These are phyloP conservation scores for Gossypium gossypioides DNA, from an alignment of 441 rosid genomes.

Conservation along the genomic window DNA sequence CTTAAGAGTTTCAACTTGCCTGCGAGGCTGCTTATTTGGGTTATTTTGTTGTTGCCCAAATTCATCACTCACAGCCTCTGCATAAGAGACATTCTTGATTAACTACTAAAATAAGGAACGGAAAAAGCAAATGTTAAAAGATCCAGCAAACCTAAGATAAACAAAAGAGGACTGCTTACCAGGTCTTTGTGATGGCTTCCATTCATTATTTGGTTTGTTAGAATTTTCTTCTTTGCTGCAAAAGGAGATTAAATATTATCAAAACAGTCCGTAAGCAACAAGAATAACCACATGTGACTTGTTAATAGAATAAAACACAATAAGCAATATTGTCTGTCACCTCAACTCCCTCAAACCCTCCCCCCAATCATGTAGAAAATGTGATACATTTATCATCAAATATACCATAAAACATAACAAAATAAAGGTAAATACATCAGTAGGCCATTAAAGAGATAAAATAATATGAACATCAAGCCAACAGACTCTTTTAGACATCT, in stretches of 20 bases:
- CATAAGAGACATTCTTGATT: constrained; percentile 5
- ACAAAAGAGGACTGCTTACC: constrained; percentile 33
- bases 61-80: constrained; percentile 53
- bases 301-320: neutral
- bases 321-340: neutral
- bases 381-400: neutral
- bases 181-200: constrained; percentile 47
- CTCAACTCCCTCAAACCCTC: neutral
- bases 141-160: neutral
- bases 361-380: neutral
- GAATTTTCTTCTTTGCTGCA: constrained; percentile 59
- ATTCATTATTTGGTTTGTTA: constrained; percentile 45
- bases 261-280: neutral
- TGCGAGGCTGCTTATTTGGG: constrained; percentile 61
- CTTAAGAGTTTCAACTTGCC: constrained; percentile 33
- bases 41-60: constrained; percentile 52
- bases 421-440: neutral
- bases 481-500: neutral
- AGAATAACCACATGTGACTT: neutral
- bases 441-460: neutral
- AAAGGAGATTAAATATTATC: constrained; percentile 10
- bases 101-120: neutral
- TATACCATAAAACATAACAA: neutral
- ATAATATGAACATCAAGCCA: neutral
- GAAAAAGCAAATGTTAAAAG: neutral